Evolutionary conservation across 495 filamentous ascomycete genomes (phyloP).

Genomic region (Immersiella caudata): DNA sequence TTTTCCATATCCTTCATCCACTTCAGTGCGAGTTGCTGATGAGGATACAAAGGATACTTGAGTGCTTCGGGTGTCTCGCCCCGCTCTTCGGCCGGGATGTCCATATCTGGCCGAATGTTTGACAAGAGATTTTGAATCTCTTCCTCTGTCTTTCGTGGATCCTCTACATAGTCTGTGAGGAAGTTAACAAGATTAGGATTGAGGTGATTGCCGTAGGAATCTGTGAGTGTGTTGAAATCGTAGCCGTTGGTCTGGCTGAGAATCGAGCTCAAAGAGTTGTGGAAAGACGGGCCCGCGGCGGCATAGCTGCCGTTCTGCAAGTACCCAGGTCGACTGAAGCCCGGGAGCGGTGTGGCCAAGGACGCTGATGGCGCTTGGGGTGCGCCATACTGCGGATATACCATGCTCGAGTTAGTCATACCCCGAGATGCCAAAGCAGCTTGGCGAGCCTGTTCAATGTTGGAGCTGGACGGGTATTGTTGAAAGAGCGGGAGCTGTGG

Average conservation of each 20-base stretch:
- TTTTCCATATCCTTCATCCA: constrained; percentile 87
- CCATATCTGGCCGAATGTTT: constrained; percentile 74
- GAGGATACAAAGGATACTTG: constrained; percentile 70
- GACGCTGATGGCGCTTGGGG: not conserved
- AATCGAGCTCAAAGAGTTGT: constrained; percentile 14
- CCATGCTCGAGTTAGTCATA: not conserved
- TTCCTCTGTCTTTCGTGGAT: constrained; percentile 61
- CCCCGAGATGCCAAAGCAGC: not conserved
- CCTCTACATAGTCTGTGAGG: constrained; percentile 48
- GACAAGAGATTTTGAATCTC: constrained; percentile 70
- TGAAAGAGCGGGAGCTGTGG: not conserved
- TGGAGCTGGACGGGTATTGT: not conserved
- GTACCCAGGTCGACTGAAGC: constrained; percentile 1
- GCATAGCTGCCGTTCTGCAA: constrained; percentile 6
- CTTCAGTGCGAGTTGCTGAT: constrained; percentile 79
- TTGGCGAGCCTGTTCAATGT: constrained; percentile 7
- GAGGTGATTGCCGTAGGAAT: constrained; percentile 34
- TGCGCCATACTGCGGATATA: not conserved
- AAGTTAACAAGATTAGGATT: constrained; percentile 32
- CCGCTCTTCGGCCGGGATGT: constrained; percentile 63
- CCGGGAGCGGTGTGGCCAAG: not conserved
- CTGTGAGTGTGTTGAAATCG: constrained; percentile 31
- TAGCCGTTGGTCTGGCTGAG: constrained; percentile 30
- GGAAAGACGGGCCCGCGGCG: not conserved
- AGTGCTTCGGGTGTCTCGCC: constrained; percentile 77